These are phyloP conservation scores for Macadamia integrifolia DNA, from an alignment of 164 flowering plant species.

Conservation along the genomic window DNA sequence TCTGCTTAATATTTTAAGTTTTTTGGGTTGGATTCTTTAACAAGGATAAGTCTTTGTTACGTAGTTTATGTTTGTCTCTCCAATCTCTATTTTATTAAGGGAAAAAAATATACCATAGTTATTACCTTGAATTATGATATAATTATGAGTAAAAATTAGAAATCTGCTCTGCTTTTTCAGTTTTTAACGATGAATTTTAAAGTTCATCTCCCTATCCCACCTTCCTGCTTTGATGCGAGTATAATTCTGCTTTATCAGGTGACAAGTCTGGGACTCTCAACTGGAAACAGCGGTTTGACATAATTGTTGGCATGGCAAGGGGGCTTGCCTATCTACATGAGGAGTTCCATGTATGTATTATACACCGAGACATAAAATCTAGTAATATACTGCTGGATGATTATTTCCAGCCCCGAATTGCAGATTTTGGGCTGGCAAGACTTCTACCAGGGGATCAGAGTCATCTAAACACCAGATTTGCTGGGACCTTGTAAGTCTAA, in stretches of 20 bases:
- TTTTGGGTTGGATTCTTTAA: too few relatives aligned
- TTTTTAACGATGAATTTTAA: too few relatives aligned
- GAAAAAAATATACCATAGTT: too few relatives aligned
- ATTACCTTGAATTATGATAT: too few relatives aligned
- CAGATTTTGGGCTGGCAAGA: conserved; percentile 62
- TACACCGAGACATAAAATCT: conserved; percentile 57
- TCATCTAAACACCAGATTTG: conserved; percentile 54
- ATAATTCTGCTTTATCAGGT: conserved; percentile 21
- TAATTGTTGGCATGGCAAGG: conserved; percentile 50
- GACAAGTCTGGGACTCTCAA: conserved; percentile 31
- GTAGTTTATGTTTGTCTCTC: too few relatives aligned
- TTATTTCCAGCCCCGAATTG: conserved; percentile 48
- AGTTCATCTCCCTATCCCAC: too few relatives aligned
- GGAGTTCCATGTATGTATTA: conserved; percentile 47
- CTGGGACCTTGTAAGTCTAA: conserved; percentile 54
- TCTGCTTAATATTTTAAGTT: too few relatives aligned
- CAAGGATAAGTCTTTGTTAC: too few relatives aligned
- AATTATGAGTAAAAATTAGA: too few relatives aligned
- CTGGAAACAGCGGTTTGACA: conserved; percentile 49
- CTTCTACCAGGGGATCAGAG: conserved; percentile 49
- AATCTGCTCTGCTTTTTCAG: too few relatives aligned
- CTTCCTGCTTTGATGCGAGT: too few relatives aligned
- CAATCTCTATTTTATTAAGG: too few relatives aligned
- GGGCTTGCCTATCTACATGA: conserved; percentile 60
- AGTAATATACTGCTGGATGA: conserved; percentile 50